Conservation (phyloP, 2,329 filamentous ascomycete genomes). For the Trichoderma polysporum region DNA sequence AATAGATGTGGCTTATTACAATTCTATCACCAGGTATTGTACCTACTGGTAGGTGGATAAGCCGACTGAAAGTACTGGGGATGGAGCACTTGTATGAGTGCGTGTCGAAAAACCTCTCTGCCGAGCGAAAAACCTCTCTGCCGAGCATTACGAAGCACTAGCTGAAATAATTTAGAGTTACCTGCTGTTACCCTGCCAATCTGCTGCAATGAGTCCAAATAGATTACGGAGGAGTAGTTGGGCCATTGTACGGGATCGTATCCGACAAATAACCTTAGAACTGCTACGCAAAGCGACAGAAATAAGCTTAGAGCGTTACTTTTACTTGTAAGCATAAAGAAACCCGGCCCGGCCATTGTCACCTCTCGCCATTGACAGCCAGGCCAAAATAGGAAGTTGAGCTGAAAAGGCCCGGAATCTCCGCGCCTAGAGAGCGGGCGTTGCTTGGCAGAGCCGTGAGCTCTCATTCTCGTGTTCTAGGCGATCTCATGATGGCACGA, state of each 20-base stretch:
- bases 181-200: no score
- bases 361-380: background rate
- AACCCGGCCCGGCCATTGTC: background rate
- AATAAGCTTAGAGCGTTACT: background rate
- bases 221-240: background rate
- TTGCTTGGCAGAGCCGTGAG: background rate
- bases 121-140: no score
- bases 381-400: slow-evolving; percentile 11
- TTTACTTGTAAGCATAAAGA: background rate
- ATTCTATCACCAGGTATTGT: no score
- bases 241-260: background rate
- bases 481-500: background rate
- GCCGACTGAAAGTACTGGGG: background rate
- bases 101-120: background rate
- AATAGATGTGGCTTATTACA: background rate
- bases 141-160: background rate
- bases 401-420: background rate
- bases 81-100: no score
- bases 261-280: no score
- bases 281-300: background rate
- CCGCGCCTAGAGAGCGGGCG: background rate
- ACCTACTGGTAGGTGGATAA: background rate
- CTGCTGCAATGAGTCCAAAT: background rate
- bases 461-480: background rate
- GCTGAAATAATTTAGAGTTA: background rate